Percentiles rank a stretch among this genome's conserved stretches.
Conservation (phyloP, 176 grass and related monocot genomes). For the Rhynchospora tenuis region DNA sequence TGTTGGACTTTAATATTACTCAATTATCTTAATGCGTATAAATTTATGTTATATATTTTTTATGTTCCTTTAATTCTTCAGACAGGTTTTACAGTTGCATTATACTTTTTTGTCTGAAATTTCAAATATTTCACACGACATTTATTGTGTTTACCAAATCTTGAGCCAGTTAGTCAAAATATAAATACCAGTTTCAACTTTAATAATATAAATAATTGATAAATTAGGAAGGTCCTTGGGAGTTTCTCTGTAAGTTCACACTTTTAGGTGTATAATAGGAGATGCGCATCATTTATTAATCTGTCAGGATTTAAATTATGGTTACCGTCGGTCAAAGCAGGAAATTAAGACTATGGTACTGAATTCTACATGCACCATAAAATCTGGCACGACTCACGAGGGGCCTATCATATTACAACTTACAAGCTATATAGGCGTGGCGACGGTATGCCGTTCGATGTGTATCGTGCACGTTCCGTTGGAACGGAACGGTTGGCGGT, state of each 20-base stretch:
- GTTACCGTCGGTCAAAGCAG: not conserved
- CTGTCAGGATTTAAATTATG: not conserved
- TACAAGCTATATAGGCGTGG: too few relatives aligned
- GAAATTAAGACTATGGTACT: conserved; percentile 3
- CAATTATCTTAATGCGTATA: too few relatives aligned
- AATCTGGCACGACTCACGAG: not conserved
- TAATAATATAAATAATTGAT: not conserved
- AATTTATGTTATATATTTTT: too few relatives aligned
- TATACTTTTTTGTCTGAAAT: not conserved
- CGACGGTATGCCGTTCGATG: too few relatives aligned
- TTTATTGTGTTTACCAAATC: not conserved
- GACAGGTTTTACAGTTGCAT: too few relatives aligned
- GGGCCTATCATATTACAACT: not conserved
- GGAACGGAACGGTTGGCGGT: too few relatives aligned
- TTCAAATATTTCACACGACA: not conserved
- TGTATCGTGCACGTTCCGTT: too few relatives aligned
- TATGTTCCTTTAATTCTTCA: too few relatives aligned
- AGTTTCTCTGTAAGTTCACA: not conserved
- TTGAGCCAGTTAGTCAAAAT: not conserved
- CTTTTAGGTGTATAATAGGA: not conserved
- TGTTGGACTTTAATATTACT: too few relatives aligned
- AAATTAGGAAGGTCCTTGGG: not conserved
- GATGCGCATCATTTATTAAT: conserved; percentile 4
- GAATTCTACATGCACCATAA: not conserved
- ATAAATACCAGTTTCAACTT: not conserved